These are phyloP conservation scores for Fraxinus pennsylvanica DNA, from an alignment of 257 asterid species.

Conservation along the genomic window DNA sequence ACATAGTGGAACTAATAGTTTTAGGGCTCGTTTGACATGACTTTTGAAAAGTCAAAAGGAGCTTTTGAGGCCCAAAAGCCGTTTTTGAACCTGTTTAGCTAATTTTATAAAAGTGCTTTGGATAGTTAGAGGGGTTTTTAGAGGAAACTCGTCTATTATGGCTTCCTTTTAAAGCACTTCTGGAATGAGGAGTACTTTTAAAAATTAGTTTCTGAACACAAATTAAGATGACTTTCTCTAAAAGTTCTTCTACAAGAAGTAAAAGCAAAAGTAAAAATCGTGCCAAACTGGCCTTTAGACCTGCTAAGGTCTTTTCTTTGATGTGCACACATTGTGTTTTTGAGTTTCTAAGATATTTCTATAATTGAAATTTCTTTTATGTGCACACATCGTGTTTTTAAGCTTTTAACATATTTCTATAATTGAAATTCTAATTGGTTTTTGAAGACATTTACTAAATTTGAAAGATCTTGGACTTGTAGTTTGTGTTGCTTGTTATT, in stretches of 20 bases:
- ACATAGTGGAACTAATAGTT: conserved; percentile 13
- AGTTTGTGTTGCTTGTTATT: neutral
- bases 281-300: neutral
- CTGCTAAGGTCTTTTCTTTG: conserved; percentile 7
- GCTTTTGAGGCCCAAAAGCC: no score
- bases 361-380: conserved; percentile 15
- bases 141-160: no score
- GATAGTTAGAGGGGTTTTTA: no score
- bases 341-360: neutral
- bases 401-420: neutral
- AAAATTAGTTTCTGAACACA: no score
- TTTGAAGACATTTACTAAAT: neutral
- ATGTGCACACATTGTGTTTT: neutral
- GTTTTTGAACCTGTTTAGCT: no score
- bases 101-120: no score
- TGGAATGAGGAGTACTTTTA: no score
- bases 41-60: no score
- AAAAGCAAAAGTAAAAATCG: no score
- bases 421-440: neutral
- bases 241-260: no score
- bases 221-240: no score
- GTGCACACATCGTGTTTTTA: neutral
- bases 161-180: no score
- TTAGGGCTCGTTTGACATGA: neutral
- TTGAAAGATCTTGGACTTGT: neutral